Evolutionary conservation across 2,329 filamentous ascomycete species (phyloP), one percentile per base, ranked within the genome.

Genomic region (Alternaria ventricosa): DNA sequence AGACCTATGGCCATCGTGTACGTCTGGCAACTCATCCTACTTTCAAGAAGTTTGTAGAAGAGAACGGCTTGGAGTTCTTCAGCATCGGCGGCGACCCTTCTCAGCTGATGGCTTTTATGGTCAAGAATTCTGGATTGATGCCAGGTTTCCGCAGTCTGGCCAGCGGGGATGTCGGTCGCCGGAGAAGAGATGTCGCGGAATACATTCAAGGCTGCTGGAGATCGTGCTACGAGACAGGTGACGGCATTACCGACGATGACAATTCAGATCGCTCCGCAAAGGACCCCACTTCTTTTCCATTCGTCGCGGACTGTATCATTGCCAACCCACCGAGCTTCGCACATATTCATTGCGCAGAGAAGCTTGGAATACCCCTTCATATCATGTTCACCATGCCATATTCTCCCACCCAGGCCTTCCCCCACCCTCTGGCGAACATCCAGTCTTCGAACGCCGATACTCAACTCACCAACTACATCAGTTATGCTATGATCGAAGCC

Each of bases 261-360:
- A 2, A n/a, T 13, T 45, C 54, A 36, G 28, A 36, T 36, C 20
- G 15, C n/a, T 56, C 25, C 15, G 41, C 8, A 22, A 56, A 56
- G 8, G 18, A 46, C 18, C 3, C 8, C 22, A 25, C 8, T 30
- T n/a, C 12, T 51, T 33, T 33, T 3, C 92, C 91, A 1, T 97
- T 97, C 75, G 88, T 96, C 45, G 93, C 93, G 0, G 92, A 93
- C 78, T 68, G 65, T 91, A 92, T 93, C 67, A 92, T 93, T 69
- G 91, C 91, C 3, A 93, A 93, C 64, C 91, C 91, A 1, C 91
- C 91, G 0, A 92, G 89, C 71, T 93, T 92, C 78, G 91, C 89
- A 0, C 90, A 93, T 72, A 84, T 93, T 4, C 90, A 93, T 72
- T 86, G 90, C 64, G 91, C 90, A 0, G 88, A 93, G 79, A 90